Base-by-base conservation (phyloP, 176 grass and related monocot species). In the Zea luxurians region DNA sequence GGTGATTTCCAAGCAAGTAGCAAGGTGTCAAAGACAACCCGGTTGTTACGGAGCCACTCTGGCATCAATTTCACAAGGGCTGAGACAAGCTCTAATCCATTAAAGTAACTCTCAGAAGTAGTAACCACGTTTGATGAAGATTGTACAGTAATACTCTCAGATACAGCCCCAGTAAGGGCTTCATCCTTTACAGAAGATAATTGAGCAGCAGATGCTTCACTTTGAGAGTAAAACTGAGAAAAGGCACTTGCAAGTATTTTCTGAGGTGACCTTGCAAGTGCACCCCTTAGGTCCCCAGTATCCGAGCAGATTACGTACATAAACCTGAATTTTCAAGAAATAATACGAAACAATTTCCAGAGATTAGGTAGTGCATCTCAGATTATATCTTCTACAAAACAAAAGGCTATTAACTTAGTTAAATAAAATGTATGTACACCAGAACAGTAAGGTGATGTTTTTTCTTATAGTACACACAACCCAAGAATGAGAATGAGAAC, bases 291-390 rank as follows among this genome's bases (percentile, higher is more conserved):
- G 38, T 87, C 88, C 52, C 96, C 96, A 54, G 88, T 78, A 79
- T 95, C 96, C 34, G 90, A 99, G 86, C 92, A 99, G 75, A 99
- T 95, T 81, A 99, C 95, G 75, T 94, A 95, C 96, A 95, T 99
- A 70, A 99, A 95, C 86, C 96, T 99, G 83, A 78, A 92, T 63
- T 66, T 68, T 65, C 15, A 77, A 78, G 80, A 83, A 75, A 61
- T 3, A 81, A 75, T 34, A 59, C 40, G 17, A 71, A 83, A 61
- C 34, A 78, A 60, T 73, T 66, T 71, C 4, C 8, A 42, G 38
- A 18, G 15, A 47, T 80, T 41, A 48, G 43, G 13, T 37, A 7
- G 43, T 63, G 21, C 40, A 48, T 48, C 44, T 43, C 38, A 67
- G 8, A 67, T 21, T 17, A 9, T 21, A 37, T 37, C 0, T 49